phyloP scores from a whole-genome alignment of 2,329 filamentous ascomycete genomes.

The Neofusicoccum laricinum region DNA sequence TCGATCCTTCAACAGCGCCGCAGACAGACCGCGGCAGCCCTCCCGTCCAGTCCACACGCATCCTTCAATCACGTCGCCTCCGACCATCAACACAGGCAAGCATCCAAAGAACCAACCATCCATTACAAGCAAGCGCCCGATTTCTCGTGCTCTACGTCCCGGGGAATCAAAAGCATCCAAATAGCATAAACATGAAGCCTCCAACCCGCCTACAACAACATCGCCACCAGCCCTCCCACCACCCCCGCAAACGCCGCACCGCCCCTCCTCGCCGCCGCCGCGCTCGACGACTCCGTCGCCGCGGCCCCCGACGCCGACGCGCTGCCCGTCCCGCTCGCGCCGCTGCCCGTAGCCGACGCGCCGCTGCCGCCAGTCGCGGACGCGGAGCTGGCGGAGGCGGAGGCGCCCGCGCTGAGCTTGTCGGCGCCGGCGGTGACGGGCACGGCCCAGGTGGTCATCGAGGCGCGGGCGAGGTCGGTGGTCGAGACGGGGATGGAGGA shows the following conservation, averaged over 20 bases:
- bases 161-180: not conserved
- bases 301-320: not conserved
- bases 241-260: not conserved
- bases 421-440: slow-evolving; percentile 2
- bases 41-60: too few species aligned
- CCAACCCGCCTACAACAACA: not conserved
- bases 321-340: not conserved
- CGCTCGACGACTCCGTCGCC: not conserved
- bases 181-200: not conserved
- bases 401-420: slow-evolving; percentile 3
- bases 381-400: not conserved
- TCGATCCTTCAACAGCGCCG: too few species aligned
- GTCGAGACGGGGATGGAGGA: not conserved
- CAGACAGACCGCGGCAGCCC: too few species aligned
- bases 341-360: not conserved
- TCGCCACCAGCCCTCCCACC: not conserved
- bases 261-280: not conserved
- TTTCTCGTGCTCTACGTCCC: not conserved
- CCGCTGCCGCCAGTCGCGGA: not conserved
- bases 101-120: too few species aligned
- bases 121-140: not conserved
- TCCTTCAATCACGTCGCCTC: too few species aligned
- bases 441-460: not conserved
- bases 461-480: not conserved
- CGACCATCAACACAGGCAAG: too few species aligned